phyloP scores from a whole-genome alignment of 129 eudicot species.

The Lonicera japonica region DNA sequence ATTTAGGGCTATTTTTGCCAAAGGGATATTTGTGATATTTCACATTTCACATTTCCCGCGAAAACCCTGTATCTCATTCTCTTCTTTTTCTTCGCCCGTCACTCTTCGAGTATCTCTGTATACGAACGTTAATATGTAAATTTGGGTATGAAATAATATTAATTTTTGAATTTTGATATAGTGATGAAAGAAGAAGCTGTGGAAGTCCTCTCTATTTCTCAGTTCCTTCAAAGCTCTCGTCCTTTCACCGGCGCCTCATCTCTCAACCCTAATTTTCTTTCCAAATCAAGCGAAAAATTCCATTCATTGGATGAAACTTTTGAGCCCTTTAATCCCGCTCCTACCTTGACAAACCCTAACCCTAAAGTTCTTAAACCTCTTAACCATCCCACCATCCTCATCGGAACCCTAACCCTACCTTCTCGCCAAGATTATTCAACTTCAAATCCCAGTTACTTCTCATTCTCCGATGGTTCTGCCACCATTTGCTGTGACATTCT shows the following conservation, averaged over 20 bases:
- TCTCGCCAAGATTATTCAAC: not conserved
- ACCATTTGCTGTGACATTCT: conserved; percentile 64
- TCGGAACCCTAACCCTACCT: conserved; percentile 58
- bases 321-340: not conserved
- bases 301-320: no score
- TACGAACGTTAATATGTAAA: no score
- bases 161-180: not conserved
- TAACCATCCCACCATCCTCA: conserved; percentile 32
- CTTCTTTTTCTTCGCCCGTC: not conserved
- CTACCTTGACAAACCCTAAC: conserved; percentile 24
- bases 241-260: conserved; percentile 56
- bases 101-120: not conserved
- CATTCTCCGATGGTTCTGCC: conserved; percentile 52
- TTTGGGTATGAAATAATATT: not conserved
- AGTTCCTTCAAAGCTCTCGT: conserved; percentile 46
- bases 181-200: conserved; percentile 27
- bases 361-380: conserved; percentile 45
- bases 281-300: not conserved
- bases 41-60: not conserved
- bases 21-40: no score
- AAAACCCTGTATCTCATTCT: not conserved
- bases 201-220: conserved; percentile 32
- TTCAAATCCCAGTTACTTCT: conserved; percentile 32
- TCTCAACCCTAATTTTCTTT: conserved; percentile 17
- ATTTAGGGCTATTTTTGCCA: no score